phyloP scores from a whole-genome alignment of 805 yeast species.

The Lipomyces kockii region DNA sequence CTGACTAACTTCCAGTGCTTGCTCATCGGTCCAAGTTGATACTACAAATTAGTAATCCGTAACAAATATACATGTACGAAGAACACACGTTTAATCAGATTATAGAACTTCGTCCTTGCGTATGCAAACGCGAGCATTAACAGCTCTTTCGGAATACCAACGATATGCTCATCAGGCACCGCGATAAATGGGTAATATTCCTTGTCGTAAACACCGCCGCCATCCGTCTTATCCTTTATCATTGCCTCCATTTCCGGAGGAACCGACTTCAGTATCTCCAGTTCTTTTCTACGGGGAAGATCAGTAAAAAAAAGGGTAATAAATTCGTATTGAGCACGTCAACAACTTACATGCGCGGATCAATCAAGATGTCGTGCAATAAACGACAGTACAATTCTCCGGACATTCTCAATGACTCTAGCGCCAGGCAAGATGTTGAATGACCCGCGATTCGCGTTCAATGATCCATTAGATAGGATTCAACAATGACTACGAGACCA shows the following conservation, averaged over 20 bases:
- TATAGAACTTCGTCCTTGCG: conserved; percentile 20
- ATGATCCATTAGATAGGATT: too few species aligned
- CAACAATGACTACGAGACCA: too few species aligned
- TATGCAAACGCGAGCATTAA: conserved; percentile 25
- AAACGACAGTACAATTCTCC: conserved; percentile 9
- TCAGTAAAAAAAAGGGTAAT: not conserved
- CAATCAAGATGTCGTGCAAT: conserved; percentile 12
- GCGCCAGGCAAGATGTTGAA: not conserved
- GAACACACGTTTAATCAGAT: conserved; percentile 16
- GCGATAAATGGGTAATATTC: conserved; percentile 26
- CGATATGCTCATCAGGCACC: conserved; percentile 25
- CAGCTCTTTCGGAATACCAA: conserved; percentile 28
- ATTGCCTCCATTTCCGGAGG: conserved; percentile 17
- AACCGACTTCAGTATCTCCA: conserved; percentile 24
- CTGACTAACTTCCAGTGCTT: conserved; percentile 21
- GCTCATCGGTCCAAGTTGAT: conserved; percentile 24
- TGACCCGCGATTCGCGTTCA: too few species aligned
- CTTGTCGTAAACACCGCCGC: conserved; percentile 18
- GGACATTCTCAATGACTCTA: not conserved
- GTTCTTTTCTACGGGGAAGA: conserved; percentile 20
- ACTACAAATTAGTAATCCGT: conserved; percentile 10
- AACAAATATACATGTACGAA: not conserved
- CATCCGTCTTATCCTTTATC: conserved; percentile 7
- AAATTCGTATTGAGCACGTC: not conserved
- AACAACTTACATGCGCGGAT: conserved; percentile 15